Percentiles rank a stretch among this genome's conserved stretches.
Evolutionary conservation across 371 early-diverging fungal genomes (phyloP).

Genomic region (Saksenaea vasiformis): DNA sequence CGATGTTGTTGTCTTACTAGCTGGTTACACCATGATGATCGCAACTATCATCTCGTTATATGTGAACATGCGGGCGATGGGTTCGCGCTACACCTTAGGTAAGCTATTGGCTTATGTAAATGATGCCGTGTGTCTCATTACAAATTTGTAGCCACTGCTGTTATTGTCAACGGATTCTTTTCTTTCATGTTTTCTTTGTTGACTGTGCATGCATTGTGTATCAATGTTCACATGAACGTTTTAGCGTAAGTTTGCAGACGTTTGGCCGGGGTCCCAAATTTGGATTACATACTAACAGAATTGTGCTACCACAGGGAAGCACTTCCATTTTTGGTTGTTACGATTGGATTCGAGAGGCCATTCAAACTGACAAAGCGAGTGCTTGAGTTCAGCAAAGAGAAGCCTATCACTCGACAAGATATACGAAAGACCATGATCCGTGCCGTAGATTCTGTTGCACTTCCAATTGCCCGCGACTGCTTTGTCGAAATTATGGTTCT

Average conservation of each 20-base stretch:
- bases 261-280: background rate
- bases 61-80: conserved; percentile 80
- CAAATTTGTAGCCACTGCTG: conserved; percentile 39
- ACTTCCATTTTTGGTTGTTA: conserved; percentile 87
- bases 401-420: conserved; percentile 29
- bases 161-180: conserved; percentile 65
- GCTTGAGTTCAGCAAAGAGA: conserved; percentile 43
- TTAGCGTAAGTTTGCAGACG: conserved; percentile 42
- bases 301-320: conserved; percentile 55
- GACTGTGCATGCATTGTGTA: conserved; percentile 59
- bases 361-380: conserved; percentile 80
- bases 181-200: conserved; percentile 74
- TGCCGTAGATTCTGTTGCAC: conserved; percentile 66
- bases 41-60: conserved; percentile 78
- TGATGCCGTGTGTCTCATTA: background rate
- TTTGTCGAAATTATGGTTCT: conserved; percentile 80
- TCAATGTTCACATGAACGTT: conserved; percentile 63
- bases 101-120: conserved; percentile 15
- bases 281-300: background rate
- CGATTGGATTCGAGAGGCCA: conserved; percentile 89
- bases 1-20: conserved; percentile 75
- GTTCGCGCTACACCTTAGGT: conserved; percentile 79
- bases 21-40: conserved; percentile 79
- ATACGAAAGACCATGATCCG: conserved; percentile 63
- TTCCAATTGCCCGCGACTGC: conserved; percentile 71